These are phyloP conservation scores for Mycosphaerella sp. DNA, from an alignment of 2,329 filamentous ascomycete species.

Conservation along the genomic window DNA sequence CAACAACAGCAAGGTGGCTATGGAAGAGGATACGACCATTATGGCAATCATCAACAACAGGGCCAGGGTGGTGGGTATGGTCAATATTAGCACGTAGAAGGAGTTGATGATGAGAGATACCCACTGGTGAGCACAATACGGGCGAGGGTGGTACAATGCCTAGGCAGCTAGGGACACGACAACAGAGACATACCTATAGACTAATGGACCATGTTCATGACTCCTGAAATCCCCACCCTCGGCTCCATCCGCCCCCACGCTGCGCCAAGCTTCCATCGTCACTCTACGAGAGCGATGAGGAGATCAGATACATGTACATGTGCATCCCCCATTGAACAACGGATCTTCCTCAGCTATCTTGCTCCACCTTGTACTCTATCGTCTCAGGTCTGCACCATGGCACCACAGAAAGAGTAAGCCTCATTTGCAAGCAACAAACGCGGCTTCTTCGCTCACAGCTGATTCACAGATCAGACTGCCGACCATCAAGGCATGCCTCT, in stretches of 20 bases:
- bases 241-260: too few relatives aligned
- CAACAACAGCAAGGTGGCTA: constrained; percentile 24
- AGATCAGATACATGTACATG: too few relatives aligned
- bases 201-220: too few relatives aligned
- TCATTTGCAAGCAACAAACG: too few relatives aligned
- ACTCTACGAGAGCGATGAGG: too few relatives aligned
- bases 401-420: constrained; percentile 13
- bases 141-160: too few relatives aligned
- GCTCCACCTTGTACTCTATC: not conserved
- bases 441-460: constrained; percentile 17
- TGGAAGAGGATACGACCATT: constrained; percentile 12
- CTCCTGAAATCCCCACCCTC: too few relatives aligned
- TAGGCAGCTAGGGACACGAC: too few relatives aligned
- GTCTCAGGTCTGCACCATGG: constrained; percentile 2
- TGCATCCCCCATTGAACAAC: too few relatives aligned
- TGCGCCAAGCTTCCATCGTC: too few relatives aligned
- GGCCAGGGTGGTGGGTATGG: constrained; percentile 18
- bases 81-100: constrained; percentile 11
- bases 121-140: not conserved
- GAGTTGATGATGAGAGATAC: not conserved
- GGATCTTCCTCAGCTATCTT: too few relatives aligned
- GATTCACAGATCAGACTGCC: constrained; percentile 47
- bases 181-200: too few relatives aligned
- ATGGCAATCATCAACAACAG: constrained; percentile 1
- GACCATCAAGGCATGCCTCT: constrained; percentile 81